phyloP scores from a whole-genome alignment of 805 yeast species.

The Yamadazyma akitaensis region DNA sequence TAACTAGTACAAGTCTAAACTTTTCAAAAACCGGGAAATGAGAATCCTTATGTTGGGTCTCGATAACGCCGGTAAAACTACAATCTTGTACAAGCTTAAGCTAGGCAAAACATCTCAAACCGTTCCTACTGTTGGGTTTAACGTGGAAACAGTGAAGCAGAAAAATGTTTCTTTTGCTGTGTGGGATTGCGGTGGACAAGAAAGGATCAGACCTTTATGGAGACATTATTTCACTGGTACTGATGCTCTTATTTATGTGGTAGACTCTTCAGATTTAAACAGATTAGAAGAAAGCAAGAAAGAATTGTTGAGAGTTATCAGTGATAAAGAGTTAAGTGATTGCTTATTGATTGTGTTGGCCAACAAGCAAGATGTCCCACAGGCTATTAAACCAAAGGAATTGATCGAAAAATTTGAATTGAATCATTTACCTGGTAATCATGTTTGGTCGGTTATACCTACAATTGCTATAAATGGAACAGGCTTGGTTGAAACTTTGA shows the following conservation, averaged over 20 bases:
- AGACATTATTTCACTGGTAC: slow-evolving; percentile 94
- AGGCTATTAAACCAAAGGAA: slow-evolving; percentile 74
- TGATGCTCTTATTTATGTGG: slow-evolving; percentile 85
- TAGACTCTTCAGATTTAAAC: slow-evolving; percentile 72
- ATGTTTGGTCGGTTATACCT: slow-evolving; percentile 89
- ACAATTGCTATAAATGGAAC: slow-evolving; percentile 88
- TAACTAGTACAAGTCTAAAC: slow-evolving; percentile 24
- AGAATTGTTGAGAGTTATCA: slow-evolving; percentile 73
- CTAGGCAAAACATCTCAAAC: slow-evolving; percentile 71
- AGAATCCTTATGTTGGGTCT: slow-evolving; percentile 91
- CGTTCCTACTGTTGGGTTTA: slow-evolving; percentile 92
- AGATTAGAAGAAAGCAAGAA: slow-evolving; percentile 75
- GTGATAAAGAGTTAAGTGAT: slow-evolving; percentile 79
- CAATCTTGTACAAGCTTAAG: slow-evolving; percentile 80
- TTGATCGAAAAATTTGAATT: slow-evolving; percentile 70
- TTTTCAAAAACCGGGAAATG: slow-evolving; percentile 84
- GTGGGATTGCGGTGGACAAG: slow-evolving; percentile 98
- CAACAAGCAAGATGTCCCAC: slow-evolving; percentile 77
- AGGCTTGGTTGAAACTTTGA: slow-evolving; percentile 82
- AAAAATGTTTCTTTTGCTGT: slow-evolving; percentile 81
- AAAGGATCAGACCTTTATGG: slow-evolving; percentile 88
- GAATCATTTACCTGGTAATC: slow-evolving; percentile 53
- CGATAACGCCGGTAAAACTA: slow-evolving; percentile 91
- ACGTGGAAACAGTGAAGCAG: slow-evolving; percentile 82
- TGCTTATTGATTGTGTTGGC: slow-evolving; percentile 83